Base-by-base conservation (phyloP, 2,329 filamentous ascomycete genomes). In the Trichothecium sympodiale region DNA sequence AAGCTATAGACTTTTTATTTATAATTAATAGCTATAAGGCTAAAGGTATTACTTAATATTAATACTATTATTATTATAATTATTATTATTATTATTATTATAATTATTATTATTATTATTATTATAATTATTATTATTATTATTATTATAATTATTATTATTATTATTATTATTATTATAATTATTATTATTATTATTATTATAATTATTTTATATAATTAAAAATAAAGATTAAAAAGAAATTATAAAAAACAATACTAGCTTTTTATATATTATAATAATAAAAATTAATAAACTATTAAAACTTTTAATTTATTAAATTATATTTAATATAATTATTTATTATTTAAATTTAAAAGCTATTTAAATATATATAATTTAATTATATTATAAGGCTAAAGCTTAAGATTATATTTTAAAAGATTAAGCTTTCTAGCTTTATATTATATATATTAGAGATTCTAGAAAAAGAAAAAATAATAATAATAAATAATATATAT, bases 81-180 rank as follows among this genome's bases (percentile, higher is more conserved):
- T 16, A 15, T 31, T 14, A 31, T 15, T 12, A n/a, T 15, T 13
- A n/a, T 17, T 31, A 8, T 16, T 1, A 15, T 2, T 31, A 14
- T 12, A 16, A 31, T 4, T 31, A 31, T 31, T n/a, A n/a, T n/a
- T n/a, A n/a, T n/a, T n/a, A n/a, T 31, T 14, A 2, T 2, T 17
- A 2, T 5, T 14, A n/a, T 15, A 16, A 2, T 2, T 31, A 13
- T 14, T 14, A 31, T 17, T 15, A 5, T 16, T 31, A 5, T 31
- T 15, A 7, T 5, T 10, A 15, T 15, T 15, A 3, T 31, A 31
- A 10, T 31, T 8, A 6, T 17, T 31, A 31, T 12, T 10, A 27
- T 33, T 17, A 38, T 33, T 38, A 35, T 34, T 45, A 3, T 35
- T 40, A 29, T 14, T 38, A 31, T 23, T 16, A 36, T 34, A 41